These are phyloP conservation scores for Mycena indigotica DNA, from an alignment of 768 basidiomycete genomes.

Conservation along the genomic window DNA sequence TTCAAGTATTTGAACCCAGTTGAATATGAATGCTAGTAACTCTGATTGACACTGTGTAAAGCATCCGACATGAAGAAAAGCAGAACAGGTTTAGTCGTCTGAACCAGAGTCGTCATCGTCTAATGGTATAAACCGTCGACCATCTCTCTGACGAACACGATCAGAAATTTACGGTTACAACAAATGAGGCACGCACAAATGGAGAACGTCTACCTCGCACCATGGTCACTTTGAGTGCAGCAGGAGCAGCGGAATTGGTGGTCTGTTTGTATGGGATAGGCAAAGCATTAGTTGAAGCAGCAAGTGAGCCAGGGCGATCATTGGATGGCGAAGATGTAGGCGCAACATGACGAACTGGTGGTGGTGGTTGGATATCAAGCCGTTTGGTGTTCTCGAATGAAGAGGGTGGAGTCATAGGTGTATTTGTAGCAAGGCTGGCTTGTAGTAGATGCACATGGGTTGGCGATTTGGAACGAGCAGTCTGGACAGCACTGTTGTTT, in stretches of 20 bases:
- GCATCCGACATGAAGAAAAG: too few relatives aligned
- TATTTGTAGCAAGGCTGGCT: neutral
- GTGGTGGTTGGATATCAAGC: too few relatives aligned
- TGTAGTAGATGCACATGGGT: too few relatives aligned
- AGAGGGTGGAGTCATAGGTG: neutral
- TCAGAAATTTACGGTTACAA: neutral
- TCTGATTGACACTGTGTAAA: too few relatives aligned
- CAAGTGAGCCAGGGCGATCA: too few relatives aligned
- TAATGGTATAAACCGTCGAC: slow-evolving; percentile 51
- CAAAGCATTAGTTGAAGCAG: too few relatives aligned
- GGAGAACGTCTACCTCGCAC: slow-evolving; percentile 23
- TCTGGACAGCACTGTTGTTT: neutral
- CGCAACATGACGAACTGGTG: neutral
- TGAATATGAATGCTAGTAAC: too few relatives aligned
- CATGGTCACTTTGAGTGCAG: slow-evolving; percentile 10
- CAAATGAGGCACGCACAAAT: slow-evolving; percentile 20
- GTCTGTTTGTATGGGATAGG: slow-evolving; percentile 1
- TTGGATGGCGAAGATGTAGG: neutral
- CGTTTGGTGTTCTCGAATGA: neutral
- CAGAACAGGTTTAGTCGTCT: slow-evolving; percentile 13
- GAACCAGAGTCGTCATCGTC: slow-evolving; percentile 44
- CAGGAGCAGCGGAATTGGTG: slow-evolving; percentile 3
- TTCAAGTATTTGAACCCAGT: too few relatives aligned
- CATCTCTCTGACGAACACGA: slow-evolving; percentile 36
- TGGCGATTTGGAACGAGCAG: too few relatives aligned